A percentile compares a stretch with the other conserved stretches of the same genome.
Evolutionary conservation across 805 yeast species (phyloP).

Genomic region (Lipomyces anomalus): DNA sequence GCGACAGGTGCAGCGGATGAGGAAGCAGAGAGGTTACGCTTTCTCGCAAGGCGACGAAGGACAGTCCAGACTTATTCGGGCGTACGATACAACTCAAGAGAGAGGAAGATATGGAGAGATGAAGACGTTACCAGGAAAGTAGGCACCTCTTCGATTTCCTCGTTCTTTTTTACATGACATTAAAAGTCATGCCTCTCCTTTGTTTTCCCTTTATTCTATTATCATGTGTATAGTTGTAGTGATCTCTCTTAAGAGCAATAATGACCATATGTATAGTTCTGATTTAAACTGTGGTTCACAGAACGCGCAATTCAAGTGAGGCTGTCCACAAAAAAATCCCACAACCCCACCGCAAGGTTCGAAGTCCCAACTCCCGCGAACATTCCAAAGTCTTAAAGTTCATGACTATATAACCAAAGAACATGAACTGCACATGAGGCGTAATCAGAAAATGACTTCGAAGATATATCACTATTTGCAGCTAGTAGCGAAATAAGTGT

Average conservation of each 20-base stretch:
- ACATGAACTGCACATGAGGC: no score
- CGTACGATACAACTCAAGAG: slow-evolving; percentile 88
- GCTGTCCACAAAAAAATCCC: no score
- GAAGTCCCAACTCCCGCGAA: no score
- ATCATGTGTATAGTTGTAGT: not conserved
- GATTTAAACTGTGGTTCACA: no score
- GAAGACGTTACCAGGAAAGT: slow-evolving; percentile 25
- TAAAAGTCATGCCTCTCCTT: not conserved
- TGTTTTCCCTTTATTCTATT: not conserved
- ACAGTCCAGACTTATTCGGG: slow-evolving; percentile 83
- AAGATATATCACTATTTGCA: no score
- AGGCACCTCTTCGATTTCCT: not conserved
- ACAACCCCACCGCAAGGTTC: no score
- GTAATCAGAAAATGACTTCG: no score
- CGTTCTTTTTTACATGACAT: not conserved
- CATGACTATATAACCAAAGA: no score
- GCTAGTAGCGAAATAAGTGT: no score
- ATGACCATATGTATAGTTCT: no score
- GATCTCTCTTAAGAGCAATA: not conserved
- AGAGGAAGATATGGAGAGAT: slow-evolving; percentile 69
- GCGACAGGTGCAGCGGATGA: slow-evolving; percentile 96
- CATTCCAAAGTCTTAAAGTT: no score
- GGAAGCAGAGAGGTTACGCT: slow-evolving; percentile 97
- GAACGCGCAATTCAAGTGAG: no score
- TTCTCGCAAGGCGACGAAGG: slow-evolving; percentile 95